Percentiles rank a stretch among this genome's conserved stretches.
phyloP scores from a whole-genome alignment of 176 grass and related monocot genomes.

The Carex littledalei region DNA sequence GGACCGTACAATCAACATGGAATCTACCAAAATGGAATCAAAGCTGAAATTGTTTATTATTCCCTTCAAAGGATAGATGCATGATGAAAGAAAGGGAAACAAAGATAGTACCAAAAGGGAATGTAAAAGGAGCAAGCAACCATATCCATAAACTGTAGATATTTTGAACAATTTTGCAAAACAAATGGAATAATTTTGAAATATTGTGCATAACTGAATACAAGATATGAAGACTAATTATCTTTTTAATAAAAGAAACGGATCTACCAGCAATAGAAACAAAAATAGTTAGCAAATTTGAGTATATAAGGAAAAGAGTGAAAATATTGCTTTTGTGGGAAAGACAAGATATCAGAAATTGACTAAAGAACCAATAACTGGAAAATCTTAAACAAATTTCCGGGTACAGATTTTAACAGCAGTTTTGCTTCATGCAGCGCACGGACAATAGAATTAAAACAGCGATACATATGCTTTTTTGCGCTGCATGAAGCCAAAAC shows the following conservation, averaged over 20 bases:
- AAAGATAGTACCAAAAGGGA: constrained; percentile 12
- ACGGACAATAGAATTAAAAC: too few species aligned
- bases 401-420: too few species aligned
- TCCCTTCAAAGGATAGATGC: constrained; percentile 21
- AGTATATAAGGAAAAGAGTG: too few species aligned
- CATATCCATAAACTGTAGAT: constrained; percentile 18
- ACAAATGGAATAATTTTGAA: constrained; percentile 13
- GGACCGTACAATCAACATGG: constrained; percentile 9
- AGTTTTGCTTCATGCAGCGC: too few species aligned
- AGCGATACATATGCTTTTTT: too few species aligned
- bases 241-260: not conserved
- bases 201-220: not conserved
- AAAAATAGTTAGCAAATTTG: not conserved
- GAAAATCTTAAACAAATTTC: not conserved
- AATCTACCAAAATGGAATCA: constrained; percentile 19
- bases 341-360: not conserved
- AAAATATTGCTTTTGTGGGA: not conserved
- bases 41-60: constrained; percentile 13
- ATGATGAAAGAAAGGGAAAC: constrained; percentile 4
- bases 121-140: not conserved
- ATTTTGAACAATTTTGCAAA: constrained; percentile 17
- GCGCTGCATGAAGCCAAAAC: too few species aligned
- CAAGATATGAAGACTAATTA: not conserved
- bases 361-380: not conserved
- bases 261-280: constrained; percentile 7